A percentile compares a stretch with the other conserved stretches of the same genome.
Evolutionary conservation across 106 monocot species (phyloP).

Genomic region (Phalaenopsis equestris): DNA sequence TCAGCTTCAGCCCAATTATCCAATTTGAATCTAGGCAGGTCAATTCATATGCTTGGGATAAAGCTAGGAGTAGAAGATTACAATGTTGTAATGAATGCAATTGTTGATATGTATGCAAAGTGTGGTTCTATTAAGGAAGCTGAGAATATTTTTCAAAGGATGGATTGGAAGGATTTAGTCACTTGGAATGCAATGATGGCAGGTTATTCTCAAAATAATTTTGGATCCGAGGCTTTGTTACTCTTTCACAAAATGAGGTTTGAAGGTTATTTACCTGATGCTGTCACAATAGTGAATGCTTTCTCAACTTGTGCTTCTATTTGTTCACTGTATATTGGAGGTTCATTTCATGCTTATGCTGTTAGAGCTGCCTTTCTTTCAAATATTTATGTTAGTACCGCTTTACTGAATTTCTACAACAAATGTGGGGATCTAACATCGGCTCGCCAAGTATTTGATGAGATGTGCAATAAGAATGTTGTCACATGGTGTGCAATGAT

Average conservation of each 20-base stretch:
- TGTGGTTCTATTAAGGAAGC: slow-evolving; percentile 31
- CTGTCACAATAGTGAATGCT: slow-evolving; percentile 41
- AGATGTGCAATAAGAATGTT: slow-evolving; percentile 24
- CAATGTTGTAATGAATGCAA: slow-evolving; percentile 32
- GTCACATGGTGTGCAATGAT: slow-evolving; percentile 70
- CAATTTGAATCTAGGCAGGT: slow-evolving; percentile 24
- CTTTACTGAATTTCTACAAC: slow-evolving; percentile 48
- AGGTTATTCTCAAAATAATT: slow-evolving; percentile 37
- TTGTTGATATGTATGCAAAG: slow-evolving; percentile 59
- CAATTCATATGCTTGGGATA: slow-evolving; percentile 26
- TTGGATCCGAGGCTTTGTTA: slow-evolving; percentile 27
- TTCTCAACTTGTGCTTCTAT: slow-evolving; percentile 43
- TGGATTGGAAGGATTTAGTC: slow-evolving; percentile 32
- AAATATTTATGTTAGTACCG: slow-evolving; percentile 43
- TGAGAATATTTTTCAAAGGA: slow-evolving; percentile 25
- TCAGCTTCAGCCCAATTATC: slow-evolving; percentile 37
- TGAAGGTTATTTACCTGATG: slow-evolving; percentile 27
- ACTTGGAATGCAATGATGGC: slow-evolving; percentile 59
- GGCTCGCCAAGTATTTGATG: slow-evolving; percentile 35
- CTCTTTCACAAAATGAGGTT: slow-evolving; percentile 42
- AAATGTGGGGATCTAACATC: slow-evolving; percentile 41
- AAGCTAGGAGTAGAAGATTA: slow-evolving; percentile 30
- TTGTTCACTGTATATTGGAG: slow-evolving; percentile 24
- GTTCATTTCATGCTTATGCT: slow-evolving; percentile 33
- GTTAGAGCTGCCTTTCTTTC: slow-evolving; percentile 23